Base-by-base conservation (phyloP, 257 asterid genomes). In the Nicotiana knightiana region DNA sequence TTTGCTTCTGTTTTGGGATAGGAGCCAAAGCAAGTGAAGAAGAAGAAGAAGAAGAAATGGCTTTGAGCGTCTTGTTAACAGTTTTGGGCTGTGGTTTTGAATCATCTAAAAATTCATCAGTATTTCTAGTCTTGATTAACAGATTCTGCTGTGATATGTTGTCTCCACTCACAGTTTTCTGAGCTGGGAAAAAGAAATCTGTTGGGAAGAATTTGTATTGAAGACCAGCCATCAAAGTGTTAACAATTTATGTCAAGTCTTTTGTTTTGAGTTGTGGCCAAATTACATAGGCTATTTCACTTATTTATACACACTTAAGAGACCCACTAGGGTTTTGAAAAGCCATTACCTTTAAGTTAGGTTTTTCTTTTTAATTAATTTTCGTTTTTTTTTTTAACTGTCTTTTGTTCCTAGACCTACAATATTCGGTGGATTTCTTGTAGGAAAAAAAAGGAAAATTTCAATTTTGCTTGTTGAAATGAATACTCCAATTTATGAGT, bases 131-230 rank as follows among this genome's bases (percentile, higher is more conserved):
- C 77, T 85, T 85, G 21, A 85, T 79, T 55, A 82, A 62, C n/a
- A 84, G 33, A 82, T 82, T 75, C 70, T 85, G 85, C 63, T 84
- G 90, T 53, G 39, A 86, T 37, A 28, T 55, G 26, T 75, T 75
- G 63, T 86, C 87, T n/a, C 85, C 80, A 67, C 83, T 58, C 17
- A 83, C 18, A 84, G 84, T 62, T 21, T 77, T 86, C 59, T 88
- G 89, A 17, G 83, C 83, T 82, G 92, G 92, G 32, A 86, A 82
- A 81, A 86, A 83, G 88, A 90, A 89, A 83, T 89, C 92, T 18
- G 93, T 90, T 32, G 93, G 93, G 82, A 90, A 90, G 83, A 87
- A 90, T 4, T 86, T 87, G 91, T 90, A 90, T 76, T 88, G 91
- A 48, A 88, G 89, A 3, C 93, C 93, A 39, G 93, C 93, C 93